Evolutionary conservation across 1,284 basidiomycete species (phyloP).

Genomic region (Athelia psychrophila): DNA sequence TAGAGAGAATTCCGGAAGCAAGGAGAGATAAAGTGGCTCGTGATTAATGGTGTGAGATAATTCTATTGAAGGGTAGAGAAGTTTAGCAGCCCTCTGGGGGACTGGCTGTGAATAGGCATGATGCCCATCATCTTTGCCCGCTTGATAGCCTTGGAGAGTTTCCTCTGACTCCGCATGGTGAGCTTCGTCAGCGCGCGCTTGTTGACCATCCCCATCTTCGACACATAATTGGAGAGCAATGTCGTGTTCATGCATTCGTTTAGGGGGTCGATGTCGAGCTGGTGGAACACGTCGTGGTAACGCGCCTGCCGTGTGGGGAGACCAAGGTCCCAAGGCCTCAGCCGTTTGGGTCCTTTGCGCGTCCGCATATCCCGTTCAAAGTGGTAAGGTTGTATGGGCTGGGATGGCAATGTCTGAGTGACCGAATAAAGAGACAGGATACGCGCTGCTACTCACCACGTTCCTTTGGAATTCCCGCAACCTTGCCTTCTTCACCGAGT

Average conservation of each 20-base stretch:
- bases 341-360: conserved; percentile 11
- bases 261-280: conserved; percentile 68
- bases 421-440: neutral
- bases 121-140: conserved; percentile 93
- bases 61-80: conserved; percentile 8
- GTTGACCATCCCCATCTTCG: conserved; percentile 86
- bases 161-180: conserved; percentile 80
- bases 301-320: conserved; percentile 50
- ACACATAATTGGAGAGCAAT: conserved; percentile 69
- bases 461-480: neutral
- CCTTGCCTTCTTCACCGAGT: neutral
- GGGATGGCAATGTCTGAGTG: no score
- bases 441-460: neutral
- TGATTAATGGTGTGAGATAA: neutral
- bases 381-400: conserved; percentile 34
- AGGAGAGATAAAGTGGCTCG: neutral
- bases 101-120: conserved; percentile 64
- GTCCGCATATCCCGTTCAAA: conserved; percentile 39
- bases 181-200: conserved; percentile 70
- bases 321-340: conserved; percentile 39
- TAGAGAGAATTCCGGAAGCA: neutral
- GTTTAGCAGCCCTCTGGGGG: conserved; percentile 21
- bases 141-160: conserved; percentile 84
- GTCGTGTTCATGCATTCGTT: conserved; percentile 64
- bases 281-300: conserved; percentile 64